Evolutionary conservation across 2,329 filamentous ascomycete genomes (phyloP).

Genomic region (Fusarium sp.): DNA sequence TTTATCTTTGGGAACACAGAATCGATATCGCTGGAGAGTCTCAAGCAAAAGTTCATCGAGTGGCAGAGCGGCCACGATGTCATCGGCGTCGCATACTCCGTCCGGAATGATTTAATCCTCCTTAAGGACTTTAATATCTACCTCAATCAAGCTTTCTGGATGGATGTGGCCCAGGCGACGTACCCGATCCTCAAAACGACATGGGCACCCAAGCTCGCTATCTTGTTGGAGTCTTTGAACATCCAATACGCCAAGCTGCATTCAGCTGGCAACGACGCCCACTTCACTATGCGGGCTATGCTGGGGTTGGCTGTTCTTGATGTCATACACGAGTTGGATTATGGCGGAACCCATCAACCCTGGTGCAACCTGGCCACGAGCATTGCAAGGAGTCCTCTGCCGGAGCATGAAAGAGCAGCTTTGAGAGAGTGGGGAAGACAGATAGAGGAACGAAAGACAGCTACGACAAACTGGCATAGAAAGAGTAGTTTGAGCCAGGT

Average conservation of each 20-base stretch:
- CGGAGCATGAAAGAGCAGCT: not conserved
- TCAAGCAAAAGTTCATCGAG: slow-evolving; percentile 2
- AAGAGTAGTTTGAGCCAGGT: not conserved
- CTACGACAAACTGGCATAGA: not conserved
- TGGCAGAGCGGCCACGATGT: not conserved
- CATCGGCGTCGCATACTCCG: slow-evolving; percentile 3
- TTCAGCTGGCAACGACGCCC: slow-evolving; percentile 49
- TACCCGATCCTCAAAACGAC: not conserved
- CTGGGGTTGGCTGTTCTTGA: slow-evolving; percentile 55
- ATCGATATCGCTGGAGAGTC: not conserved
- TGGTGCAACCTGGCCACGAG: slow-evolving; percentile 19
- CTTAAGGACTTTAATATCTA: slow-evolving; percentile 1
- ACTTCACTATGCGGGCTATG: slow-evolving; percentile 47
- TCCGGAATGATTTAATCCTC: not conserved
- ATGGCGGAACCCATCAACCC: not conserved
- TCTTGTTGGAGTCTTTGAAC: not conserved
- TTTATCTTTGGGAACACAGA: slow-evolving; percentile 19
- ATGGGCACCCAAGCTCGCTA: not conserved
- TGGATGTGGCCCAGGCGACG: slow-evolving; percentile 13
- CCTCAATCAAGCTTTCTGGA: not conserved
- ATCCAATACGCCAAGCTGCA: slow-evolving; percentile 20
- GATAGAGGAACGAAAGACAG: not conserved
- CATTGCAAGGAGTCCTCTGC: slow-evolving; percentile 7
- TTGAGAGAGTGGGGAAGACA: not conserved
- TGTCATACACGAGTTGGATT: slow-evolving; percentile 34